Percentiles rank a stretch among this genome's conserved stretches.
These are phyloP conservation scores for Zymoseptoria passerinii DNA, from an alignment of 2,329 filamentous ascomycete species.

Conservation along the genomic window DNA sequence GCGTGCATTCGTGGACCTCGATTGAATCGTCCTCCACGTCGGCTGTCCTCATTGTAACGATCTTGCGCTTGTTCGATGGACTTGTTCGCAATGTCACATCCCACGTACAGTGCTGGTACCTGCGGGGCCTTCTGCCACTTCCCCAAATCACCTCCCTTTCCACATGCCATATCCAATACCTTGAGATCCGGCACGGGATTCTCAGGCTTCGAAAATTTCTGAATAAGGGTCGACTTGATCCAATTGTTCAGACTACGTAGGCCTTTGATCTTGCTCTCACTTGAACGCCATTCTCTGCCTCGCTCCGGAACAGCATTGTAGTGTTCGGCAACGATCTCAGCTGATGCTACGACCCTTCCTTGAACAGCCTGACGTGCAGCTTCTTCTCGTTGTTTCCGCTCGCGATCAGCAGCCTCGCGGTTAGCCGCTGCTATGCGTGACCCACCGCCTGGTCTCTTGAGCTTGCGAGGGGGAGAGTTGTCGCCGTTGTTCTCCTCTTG, in stretches of 20 bases:
- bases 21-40: constrained; percentile 26
- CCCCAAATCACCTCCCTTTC: constrained; percentile 87
- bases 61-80: constrained; percentile 86
- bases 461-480: constrained; percentile 29
- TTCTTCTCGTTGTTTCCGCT: constrained; percentile 33
- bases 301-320: constrained; percentile 95
- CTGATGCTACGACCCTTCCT: constrained; percentile 9
- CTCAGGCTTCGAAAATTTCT: constrained; percentile 67
- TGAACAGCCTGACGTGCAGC: constrained; percentile 31
- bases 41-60: constrained; percentile 52
- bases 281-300: constrained; percentile 88
- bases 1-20: constrained; percentile 54
- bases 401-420: constrained; percentile 57
- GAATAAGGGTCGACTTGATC: constrained; percentile 95
- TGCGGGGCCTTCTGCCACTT: constrained; percentile 97
- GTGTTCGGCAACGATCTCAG: constrained; percentile 78
- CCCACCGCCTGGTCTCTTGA: constrained; percentile 32
- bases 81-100: constrained; percentile 84
- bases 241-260: constrained; percentile 95
- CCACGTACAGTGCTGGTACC: constrained; percentile 83
- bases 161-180: constrained; percentile 89
- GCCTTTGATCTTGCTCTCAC: constrained; percentile 90
- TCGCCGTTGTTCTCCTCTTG: constrained; percentile 20
- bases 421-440: constrained; percentile 58
- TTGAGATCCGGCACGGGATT: constrained; percentile 50